A percentile compares a stretch with the other conserved stretches of the same genome.
Evolutionary conservation across 192 early-diverging fungal species (phyloP).

Genomic region (Entomortierella parvispora): DNA sequence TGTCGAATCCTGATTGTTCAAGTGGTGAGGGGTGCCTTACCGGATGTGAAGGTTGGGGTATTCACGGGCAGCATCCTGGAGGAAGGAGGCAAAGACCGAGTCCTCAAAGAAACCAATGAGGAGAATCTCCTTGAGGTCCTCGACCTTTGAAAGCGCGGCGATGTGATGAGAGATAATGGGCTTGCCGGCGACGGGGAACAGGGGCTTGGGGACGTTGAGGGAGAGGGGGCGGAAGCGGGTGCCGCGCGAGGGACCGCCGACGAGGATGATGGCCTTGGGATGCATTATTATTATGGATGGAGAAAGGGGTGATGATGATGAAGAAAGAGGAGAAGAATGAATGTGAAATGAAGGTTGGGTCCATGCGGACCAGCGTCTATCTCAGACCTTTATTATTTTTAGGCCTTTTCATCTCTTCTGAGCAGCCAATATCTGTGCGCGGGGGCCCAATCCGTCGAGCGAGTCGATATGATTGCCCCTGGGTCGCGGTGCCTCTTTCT

Average conservation of each 20-base stretch:
- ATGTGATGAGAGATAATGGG: conserved; percentile 99
- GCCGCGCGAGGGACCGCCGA: conserved; percentile 96
- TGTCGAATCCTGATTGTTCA: background rate
- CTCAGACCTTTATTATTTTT: too few relatives aligned
- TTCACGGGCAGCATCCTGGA: conserved; percentile 86
- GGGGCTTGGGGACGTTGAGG: conserved; percentile 95
- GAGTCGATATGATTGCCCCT: too few relatives aligned
- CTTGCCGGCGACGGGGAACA: conserved; percentile 96
- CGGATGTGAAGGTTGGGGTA: conserved; percentile 88
- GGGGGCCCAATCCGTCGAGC: too few relatives aligned
- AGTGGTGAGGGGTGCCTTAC: conserved; percentile 51
- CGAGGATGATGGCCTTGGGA: conserved; percentile 93
- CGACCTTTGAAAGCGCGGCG: conserved; percentile 87
- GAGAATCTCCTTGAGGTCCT: conserved; percentile 92
- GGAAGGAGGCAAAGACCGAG: conserved; percentile 88
- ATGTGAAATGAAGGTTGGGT: background rate
- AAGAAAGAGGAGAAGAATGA: conserved; percentile 3
- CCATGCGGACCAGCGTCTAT: background rate
- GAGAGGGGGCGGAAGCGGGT: conserved; percentile 98
- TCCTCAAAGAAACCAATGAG: conserved; percentile 98
- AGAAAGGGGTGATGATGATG: background rate
- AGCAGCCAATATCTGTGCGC: too few relatives aligned
- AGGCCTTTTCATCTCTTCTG: too few relatives aligned
- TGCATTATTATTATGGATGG: conserved; percentile 16
- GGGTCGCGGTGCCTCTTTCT: too few relatives aligned